Base-by-base conservation (phyloP, 2,329 filamentous ascomycete genomes). In the Cercospora berteroae region DNA sequence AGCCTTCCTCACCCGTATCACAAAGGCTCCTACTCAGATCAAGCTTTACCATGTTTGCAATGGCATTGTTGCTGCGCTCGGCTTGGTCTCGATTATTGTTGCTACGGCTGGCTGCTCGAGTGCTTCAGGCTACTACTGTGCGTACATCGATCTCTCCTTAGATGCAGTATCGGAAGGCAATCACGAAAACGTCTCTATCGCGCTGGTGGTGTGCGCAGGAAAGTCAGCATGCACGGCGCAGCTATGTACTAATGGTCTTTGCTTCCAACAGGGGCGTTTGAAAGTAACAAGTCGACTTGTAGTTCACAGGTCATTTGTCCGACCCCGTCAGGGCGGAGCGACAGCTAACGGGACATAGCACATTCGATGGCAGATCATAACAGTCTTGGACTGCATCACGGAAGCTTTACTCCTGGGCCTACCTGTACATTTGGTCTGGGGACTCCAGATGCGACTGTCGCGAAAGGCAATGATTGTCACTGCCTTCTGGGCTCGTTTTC, bases 311-410 rank as follows among this genome's bases (percentile, higher is more conserved):
- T 76, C 63, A 44, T 68, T 52, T 23, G 31, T 44, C 7, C 13
- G 18, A 29, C 13, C 42, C 16, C n/a, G n/a, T 55, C 50, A 33
- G 39, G n/a, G 42, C 50, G n/a, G 42, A 25, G 23, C 25, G 23
- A 12, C 60, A 39, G 31, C 64, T 69, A 33, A 71, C 52, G 13
- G n/a, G 61, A 44, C 27, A 33, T 60, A 77, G 76, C 65, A 55
- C 63, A 55, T 64, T 13, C 73, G 78, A 55, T 81, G 77, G 80
- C 76, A 78, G 69, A 70, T 76, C 3, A 75, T 81, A 64, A 79
- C 79, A 8, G 78, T 72, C 1, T 74, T 82, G 31, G 80, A 83
- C 67, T 71, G 80, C 50, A 64, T 76, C 6, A 80, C 77, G 10
- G 79, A 80, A 66, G 42, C 75, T 7, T 13, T 75, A 5, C 69